Evolutionary conservation across 495 filamentous ascomycete species (phyloP), one percentile per base, ranked within the genome.

Genomic region (Aspergillus panamensis): DNA sequence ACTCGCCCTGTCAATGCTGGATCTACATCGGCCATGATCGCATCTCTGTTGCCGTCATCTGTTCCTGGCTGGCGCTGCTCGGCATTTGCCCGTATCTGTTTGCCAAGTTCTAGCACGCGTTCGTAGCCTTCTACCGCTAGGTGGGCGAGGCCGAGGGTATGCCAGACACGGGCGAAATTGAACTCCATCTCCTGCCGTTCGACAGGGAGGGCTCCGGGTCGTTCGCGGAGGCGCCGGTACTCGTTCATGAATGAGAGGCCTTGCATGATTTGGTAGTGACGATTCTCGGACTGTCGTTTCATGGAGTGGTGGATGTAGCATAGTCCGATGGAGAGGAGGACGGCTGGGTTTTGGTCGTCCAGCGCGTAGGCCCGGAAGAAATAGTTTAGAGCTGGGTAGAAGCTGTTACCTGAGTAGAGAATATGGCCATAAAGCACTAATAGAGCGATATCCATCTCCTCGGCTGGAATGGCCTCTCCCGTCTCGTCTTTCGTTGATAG

Each of bases 371-470:
- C 95, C 42, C 94, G 89, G 59, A 90, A 86, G 62, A 96, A 95
- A 73, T 96, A 97, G 57, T 92, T 93, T 20, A 98, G 74, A 1
- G 95, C 90, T 42, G 87, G 87, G 3, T 82, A 78, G 73, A 94
- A 94, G 59, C 86, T 89, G 57, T 84, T 88, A 8, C 87, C 87
- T 8, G 83, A 81, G 64, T 88, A 90, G 17, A 96, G 76, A 37
- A 96, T 91, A 66, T 96, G 87, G 1, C 90, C 94, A 68, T 96
- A 97, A 12, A 96, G 78, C 67, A 90, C 87, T 1, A 97, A 79
- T 13, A 97, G 77, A 13, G 84, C 85, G 30, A 92, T 79, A 67
- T 92, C 89, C 51, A 87, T 73, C 42, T 82, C 77, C 13, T 75
- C 62, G 20, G 80, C 82, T 6, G 72, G 69, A 21, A 84, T 75